Base-by-base conservation (phyloP, 257 asterid genomes). In the Gentiana straminea region DNA sequence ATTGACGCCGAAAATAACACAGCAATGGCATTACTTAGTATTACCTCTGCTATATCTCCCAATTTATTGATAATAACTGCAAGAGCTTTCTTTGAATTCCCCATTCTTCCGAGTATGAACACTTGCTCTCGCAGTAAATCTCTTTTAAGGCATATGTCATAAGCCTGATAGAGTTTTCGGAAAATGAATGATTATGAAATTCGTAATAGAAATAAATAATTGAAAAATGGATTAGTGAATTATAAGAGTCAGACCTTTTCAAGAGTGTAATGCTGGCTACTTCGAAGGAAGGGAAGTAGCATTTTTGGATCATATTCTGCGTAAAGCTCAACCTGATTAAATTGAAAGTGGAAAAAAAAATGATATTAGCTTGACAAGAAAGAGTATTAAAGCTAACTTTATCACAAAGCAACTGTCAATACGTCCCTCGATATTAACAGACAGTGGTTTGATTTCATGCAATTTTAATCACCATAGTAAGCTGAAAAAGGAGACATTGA, bases 81-180 rank as follows among this genome's bases (percentile, higher is more conserved):
- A 58, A 92, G 84, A 55, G 99, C 97, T 74, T 82, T 80, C 81
- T 80, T 89, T 6, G 94, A 49, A 62, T 88, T 88, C 72, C 99
- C 99, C 99, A 88, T 92, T 80, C 97, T 83, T 80, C 99, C 99
- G 41, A 92, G 92, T 65, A 92, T 82, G 73, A 86, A 92, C 62
- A 92, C 97, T 82, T 85, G 99, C 84, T 89, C 97, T 62, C 70
- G 67, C 45, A 92, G 67, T 63, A 92, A 76, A 67, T 72, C 83
- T 73, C 80, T 80, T 71, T 64, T 74, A 33, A 86, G 79, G 65
- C 95, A 88, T 63, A 88, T 84, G 63, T 92, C 97, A 80, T 83
- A 81, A 55, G 99, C 99, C 98, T 92, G 87, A 51, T n/a, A 66
- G 64, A 61, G 63, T 58, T 57, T 53, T 36, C 60, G 60, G 35